Conservation (phyloP, 2,329 filamentous ascomycete species). For the Aureobasidium sp. region DNA sequence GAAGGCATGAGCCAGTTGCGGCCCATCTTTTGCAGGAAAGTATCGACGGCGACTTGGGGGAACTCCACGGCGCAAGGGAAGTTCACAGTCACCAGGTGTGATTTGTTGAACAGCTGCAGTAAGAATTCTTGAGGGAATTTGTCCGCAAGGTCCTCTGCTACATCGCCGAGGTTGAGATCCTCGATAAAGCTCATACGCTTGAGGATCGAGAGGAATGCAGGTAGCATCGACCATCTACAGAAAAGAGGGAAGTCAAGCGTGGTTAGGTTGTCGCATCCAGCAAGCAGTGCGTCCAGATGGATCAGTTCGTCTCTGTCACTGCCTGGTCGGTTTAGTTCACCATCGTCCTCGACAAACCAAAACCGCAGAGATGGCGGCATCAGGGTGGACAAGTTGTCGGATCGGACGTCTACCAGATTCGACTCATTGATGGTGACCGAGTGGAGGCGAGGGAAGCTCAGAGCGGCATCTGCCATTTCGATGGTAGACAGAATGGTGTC, state of each 20-base stretch:
- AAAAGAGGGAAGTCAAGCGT: background rate
- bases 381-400: background rate
- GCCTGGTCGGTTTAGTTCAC: background rate
- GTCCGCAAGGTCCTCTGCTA: background rate
- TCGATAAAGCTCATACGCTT: background rate
- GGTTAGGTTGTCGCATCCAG: background rate
- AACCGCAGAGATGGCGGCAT: background rate
- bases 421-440: background rate
- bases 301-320: background rate
- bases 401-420: background rate
- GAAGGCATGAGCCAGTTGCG: background rate
- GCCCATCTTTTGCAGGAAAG: background rate
- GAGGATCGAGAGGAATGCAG: background rate
- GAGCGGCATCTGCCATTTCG: background rate
- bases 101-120: background rate
- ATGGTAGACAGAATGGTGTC: background rate
- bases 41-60: background rate
- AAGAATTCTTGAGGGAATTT: background rate
- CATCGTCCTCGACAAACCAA: background rate
- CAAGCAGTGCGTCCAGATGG: background rate
- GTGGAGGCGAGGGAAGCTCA: background rate
- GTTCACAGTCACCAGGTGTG: background rate
- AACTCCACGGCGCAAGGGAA: background rate
- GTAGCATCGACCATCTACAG: no score
- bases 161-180: background rate